Base-by-base conservation (phyloP, 306 rosid genomes). In the Alnus rubra region DNA sequence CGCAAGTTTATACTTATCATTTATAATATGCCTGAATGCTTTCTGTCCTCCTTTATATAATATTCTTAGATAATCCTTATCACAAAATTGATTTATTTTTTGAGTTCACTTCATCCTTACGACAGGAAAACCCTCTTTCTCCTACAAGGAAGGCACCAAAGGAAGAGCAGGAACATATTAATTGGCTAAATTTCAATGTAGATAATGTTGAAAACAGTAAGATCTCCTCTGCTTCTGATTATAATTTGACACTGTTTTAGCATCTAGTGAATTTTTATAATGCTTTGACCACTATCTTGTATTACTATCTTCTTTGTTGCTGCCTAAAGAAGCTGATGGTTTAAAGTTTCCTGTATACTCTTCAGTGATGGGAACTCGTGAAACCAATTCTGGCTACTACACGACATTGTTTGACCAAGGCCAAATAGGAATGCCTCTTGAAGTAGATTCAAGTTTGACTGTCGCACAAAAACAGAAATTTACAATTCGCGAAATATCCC, bases 391-490 rank as follows among this genome's bases (percentile, higher is more conserved):
- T 18, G 88, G 83, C 79, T 83, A 82, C 79, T 79, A 56, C 52
- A 45, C 80, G 53, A 74, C 73, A 47, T 77, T 79, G 37, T 80
- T 87, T 87, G 88, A 82, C 80, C 88, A 88, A 90, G 77, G 75
- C 74, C 87, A 83, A 67, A 79, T 37, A 78, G 89, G 80, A 84
- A 80, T 69, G 62, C 79, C 87, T 75, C 84, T 76, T 64, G 92
- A 62, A 63, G 73, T 78, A 58, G 89, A 80, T 74, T 73, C 89
- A 74, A 85, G 79, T 69, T 86, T 88, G 88, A 87, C 90, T 23
- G 79, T 87, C 69, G 83, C 82, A 55, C 95, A 86, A 86, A 82
- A 89, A 78, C 96, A 86, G 78, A 96, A 88, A 81, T 96, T 96
- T 83, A 76, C 87, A 35, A 90, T 96, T 74, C 87, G 3, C 58